Percentiles rank a stretch among this genome's conserved stretches.
phyloP scores from a whole-genome alignment of 306 rosid species.

The Hippophae gyantsensis region DNA sequence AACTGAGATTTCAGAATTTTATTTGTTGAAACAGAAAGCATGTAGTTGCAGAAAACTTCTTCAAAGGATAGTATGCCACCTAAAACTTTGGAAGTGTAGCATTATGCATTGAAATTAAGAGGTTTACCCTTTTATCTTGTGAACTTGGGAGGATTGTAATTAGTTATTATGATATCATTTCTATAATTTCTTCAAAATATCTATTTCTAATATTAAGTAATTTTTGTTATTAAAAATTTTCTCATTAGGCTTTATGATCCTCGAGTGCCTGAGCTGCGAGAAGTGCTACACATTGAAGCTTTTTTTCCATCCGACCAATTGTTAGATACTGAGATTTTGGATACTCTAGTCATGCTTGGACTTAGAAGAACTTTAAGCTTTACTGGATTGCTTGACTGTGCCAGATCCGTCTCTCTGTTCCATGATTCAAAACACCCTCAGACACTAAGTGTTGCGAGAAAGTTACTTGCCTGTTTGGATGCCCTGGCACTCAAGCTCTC shows the following conservation, averaged over 20 bases:
- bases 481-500: conserved; percentile 53
- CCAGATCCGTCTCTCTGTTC: conserved; percentile 68
- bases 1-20: no score
- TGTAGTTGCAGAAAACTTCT: no score
- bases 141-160: no score
- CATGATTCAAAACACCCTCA: conserved; percentile 47
- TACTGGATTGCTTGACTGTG: conserved; percentile 90
- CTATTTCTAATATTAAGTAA: no score
- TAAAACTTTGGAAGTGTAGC: no score
- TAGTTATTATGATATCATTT: no score
- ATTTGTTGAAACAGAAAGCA: no score
- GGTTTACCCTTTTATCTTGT: no score
- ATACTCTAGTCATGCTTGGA: conserved; percentile 67
- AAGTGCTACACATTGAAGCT: conserved; percentile 51
- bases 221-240: conserved; percentile 16
- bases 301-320: conserved; percentile 78
- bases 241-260: conserved; percentile 96
- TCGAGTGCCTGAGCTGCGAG: conserved; percentile 55
- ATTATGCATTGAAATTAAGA: no score
- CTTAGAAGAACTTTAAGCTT: conserved; percentile 71
- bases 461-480: conserved; percentile 52
- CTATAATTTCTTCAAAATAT: no score
- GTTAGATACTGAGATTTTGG: conserved; percentile 57
- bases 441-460: conserved; percentile 45
- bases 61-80: no score